Evolutionary conservation across 176 grass and related monocot species (phyloP).

Genomic region (Triticum urartu): DNA sequence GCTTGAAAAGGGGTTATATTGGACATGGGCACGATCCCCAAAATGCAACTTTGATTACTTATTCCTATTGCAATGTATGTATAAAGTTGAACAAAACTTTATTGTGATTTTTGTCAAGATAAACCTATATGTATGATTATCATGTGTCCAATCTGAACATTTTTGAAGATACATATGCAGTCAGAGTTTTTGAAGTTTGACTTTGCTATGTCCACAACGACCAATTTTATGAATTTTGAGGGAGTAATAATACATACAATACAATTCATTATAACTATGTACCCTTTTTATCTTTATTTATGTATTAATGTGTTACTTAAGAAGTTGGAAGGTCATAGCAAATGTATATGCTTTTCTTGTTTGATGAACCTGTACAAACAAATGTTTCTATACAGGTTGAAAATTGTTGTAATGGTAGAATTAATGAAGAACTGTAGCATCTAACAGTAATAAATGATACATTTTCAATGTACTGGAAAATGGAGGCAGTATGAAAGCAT

Average conservation of each 20-base stretch:
- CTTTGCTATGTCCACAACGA: neutral
- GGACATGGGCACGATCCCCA: neutral
- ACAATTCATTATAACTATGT: neutral
- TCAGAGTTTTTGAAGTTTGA: neutral
- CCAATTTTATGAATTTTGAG: neutral
- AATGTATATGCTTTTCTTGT: neutral
- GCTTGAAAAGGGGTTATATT: neutral
- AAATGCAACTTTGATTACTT: neutral
- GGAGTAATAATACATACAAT: neutral
- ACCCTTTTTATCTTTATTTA: neutral
- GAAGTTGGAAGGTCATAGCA: neutral
- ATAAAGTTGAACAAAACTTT: neutral
- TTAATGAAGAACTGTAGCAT: neutral
- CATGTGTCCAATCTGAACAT: neutral
- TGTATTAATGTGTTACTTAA: neutral
- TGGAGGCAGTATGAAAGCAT: neutral
- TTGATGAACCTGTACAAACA: neutral
- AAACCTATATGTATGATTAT: neutral
- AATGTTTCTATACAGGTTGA: neutral
- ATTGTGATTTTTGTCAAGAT: neutral
- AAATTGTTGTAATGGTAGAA: neutral
- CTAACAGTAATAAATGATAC: neutral
- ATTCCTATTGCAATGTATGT: neutral
- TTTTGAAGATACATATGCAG: neutral
- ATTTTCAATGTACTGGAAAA: neutral